Evolutionary conservation across 1,284 basidiomycete species (phyloP).

Genomic region (Malassezia vespertilionis): DNA sequence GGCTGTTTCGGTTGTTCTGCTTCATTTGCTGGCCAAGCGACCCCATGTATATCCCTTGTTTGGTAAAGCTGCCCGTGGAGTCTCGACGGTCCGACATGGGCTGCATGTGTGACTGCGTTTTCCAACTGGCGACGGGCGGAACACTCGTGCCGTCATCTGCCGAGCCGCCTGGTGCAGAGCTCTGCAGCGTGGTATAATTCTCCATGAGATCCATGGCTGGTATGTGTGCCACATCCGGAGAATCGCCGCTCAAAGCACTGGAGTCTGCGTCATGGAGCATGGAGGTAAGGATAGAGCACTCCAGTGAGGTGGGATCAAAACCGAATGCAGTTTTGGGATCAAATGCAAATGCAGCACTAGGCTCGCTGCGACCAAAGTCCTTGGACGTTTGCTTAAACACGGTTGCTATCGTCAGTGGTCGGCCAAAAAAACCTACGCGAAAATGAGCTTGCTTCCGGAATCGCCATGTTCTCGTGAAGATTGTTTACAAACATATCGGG

Average conservation of each 20-base stretch:
- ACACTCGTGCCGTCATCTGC: background rate
- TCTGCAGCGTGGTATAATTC: constrained; percentile 13
- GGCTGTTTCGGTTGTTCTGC: background rate
- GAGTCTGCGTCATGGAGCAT: constrained; percentile 55
- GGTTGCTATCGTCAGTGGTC: background rate
- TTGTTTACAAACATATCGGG: constrained; percentile 1
- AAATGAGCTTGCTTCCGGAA: background rate
- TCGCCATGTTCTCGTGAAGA: background rate
- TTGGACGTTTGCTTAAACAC: background rate
- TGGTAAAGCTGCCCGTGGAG: background rate
- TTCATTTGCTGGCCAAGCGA: background rate
- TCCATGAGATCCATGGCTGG: constrained; percentile 32
- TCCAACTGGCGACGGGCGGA: background rate
- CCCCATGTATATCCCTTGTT: background rate
- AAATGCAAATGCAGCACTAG: background rate
- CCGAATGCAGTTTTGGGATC: constrained; percentile 29
- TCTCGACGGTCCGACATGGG: background rate
- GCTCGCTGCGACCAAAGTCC: background rate
- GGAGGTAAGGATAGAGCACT: constrained; percentile 81
- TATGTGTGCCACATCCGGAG: constrained; percentile 26
- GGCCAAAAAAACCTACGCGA: constrained; percentile 1
- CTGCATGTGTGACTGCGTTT: background rate
- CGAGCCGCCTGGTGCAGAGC: background rate
- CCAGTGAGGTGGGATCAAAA: constrained; percentile 63
- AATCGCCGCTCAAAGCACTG: constrained; percentile 22